phyloP scores from a whole-genome alignment of 73 alveolate species.

The Stentor roeselii region DNA sequence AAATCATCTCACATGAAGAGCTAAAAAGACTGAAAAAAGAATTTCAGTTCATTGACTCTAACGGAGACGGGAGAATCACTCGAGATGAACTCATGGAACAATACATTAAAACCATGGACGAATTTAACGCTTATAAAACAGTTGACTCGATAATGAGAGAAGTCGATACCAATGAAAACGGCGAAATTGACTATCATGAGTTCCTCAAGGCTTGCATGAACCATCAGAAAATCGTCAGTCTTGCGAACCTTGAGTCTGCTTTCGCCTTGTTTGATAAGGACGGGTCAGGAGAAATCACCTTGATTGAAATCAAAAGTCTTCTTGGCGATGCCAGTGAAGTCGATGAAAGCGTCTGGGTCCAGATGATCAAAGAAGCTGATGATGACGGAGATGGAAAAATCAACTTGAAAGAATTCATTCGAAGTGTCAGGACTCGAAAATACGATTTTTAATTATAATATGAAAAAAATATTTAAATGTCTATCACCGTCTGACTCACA shows the following conservation, averaged over 20 bases:
- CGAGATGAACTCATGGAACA: neutral
- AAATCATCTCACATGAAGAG: neutral
- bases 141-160: neutral
- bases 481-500: too few relatives aligned
- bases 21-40: neutral
- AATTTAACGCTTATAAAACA: neutral
- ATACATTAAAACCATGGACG: conserved; percentile 5
- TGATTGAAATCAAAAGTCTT: conserved; percentile 39
- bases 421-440: too few relatives aligned
- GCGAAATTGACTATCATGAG: neutral
- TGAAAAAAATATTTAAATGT: too few relatives aligned
- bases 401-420: conserved; percentile 9
- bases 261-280: conserved; percentile 50
- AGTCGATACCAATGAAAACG: neutral
- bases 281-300: conserved; percentile 36
- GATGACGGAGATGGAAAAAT: conserved; percentile 13
- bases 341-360: neutral
- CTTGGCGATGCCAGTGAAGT: neutral
- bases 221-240: neutral
- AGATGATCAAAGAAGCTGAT: conserved; percentile 19
- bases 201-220: neutral
- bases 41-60: neutral
- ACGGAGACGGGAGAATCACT: conserved; percentile 18
- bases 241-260: conserved; percentile 13
- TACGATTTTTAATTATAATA: too few relatives aligned